Conservation (phyloP, 2,329 filamentous ascomycete genomes). For the Botrytis byssoidea region DNA sequence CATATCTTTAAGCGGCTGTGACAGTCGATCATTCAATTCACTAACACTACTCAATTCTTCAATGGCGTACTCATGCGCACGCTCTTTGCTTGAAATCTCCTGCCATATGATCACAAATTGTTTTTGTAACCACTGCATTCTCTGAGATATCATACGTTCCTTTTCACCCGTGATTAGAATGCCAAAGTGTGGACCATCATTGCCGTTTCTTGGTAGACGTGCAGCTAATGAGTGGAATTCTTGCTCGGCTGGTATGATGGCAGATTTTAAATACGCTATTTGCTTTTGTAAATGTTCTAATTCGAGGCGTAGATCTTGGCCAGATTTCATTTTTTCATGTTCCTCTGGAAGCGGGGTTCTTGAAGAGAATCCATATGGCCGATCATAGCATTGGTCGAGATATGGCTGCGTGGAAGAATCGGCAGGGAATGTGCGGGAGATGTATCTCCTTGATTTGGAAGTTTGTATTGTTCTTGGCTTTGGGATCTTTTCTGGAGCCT, state of each 20-base stretch:
- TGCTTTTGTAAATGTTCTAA: not conserved
- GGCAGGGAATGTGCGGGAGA: slow-evolving; percentile 8
- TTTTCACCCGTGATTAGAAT: not conserved
- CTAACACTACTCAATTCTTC: not conserved
- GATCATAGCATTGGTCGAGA: not conserved
- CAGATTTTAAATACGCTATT: not conserved
- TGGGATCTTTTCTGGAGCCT: not conserved
- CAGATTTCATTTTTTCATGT: not conserved
- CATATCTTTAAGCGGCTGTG: not conserved
- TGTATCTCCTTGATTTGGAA: not conserved
- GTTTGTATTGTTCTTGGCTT: not conserved
- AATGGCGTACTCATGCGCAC: not conserved
- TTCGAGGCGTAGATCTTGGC: not conserved
- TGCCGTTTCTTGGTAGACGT: not conserved
- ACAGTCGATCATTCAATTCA: not conserved
- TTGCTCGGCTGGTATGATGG: too few species aligned
- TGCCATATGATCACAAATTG: not conserved
- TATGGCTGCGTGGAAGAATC: not conserved
- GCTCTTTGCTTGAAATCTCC: not conserved
- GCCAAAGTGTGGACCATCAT: not conserved
- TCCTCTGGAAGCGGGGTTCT: not conserved
- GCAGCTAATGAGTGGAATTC: not conserved
- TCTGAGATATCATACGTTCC: not conserved
- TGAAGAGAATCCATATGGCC: not conserved
- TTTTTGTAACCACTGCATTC: not conserved